Percentiles rank a stretch among this genome's conserved stretches.
Conservation (phyloP, 768 basidiomycete genomes). For the Butyriboletus loyo region DNA sequence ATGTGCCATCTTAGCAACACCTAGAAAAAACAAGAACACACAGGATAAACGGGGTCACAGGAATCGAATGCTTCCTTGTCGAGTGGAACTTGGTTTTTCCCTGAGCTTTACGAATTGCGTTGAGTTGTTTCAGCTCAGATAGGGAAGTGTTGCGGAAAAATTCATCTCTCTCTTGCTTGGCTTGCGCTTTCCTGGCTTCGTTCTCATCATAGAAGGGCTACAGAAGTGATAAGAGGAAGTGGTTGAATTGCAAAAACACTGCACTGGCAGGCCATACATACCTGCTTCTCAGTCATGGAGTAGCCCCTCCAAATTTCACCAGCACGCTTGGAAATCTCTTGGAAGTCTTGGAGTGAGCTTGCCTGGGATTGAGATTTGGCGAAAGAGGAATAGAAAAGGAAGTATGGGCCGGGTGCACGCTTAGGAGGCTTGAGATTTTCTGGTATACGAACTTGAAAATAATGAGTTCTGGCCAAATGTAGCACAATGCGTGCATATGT, state of each 20-base stretch:
- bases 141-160: constrained; percentile 27
- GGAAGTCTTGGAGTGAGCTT: neutral
- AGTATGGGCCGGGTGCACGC: constrained; percentile 24
- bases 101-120: constrained; percentile 27
- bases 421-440: constrained; percentile 26
- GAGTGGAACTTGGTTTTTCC: constrained; percentile 22
- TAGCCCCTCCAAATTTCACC: constrained; percentile 31
- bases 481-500: constrained; percentile 9
- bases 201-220: constrained; percentile 29
- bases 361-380: neutral
- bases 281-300: constrained; percentile 36
- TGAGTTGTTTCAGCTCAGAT: constrained; percentile 28
- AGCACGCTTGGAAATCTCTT: constrained; percentile 18
- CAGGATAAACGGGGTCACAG: constrained; percentile 23
- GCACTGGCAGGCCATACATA: constrained; percentile 8
- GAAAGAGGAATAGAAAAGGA: constrained; percentile 24
- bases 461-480: constrained; percentile 1
- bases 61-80: neutral
- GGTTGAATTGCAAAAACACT: neutral
- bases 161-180: constrained; percentile 19
- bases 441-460: constrained; percentile 14
- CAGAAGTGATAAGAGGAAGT: neutral
- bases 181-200: constrained; percentile 15
- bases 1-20: neutral
- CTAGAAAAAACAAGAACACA: constrained; percentile 7